Evolutionary conservation across 2,329 filamentous ascomycete species (phyloP).

Genomic region (Colletotrichum scovillei): DNA sequence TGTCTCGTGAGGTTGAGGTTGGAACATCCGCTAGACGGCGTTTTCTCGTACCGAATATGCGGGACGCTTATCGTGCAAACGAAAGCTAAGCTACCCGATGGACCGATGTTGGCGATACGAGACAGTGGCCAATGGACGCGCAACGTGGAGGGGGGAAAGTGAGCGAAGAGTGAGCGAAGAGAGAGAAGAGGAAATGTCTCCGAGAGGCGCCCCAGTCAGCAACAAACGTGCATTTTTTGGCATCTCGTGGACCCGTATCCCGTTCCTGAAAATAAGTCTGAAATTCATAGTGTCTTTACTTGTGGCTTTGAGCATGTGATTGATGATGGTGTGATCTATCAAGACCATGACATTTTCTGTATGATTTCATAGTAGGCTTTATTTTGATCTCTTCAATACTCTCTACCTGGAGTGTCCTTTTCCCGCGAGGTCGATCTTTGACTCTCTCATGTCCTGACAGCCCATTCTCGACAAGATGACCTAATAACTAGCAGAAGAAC

Average conservation of each 20-base stretch:
- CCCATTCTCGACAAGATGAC: no score
- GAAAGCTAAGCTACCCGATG: neutral
- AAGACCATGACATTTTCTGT: neutral
- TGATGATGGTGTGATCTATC: neutral
- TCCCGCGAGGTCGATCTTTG: neutral
- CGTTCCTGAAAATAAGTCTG: neutral
- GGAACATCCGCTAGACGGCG: neutral
- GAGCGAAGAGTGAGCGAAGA: neutral
- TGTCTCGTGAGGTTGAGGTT: neutral
- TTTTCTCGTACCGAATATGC: neutral
- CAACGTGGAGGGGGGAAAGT: neutral
- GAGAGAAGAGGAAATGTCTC: neutral
- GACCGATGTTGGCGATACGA: constrained; percentile 2
- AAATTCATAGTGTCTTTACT: neutral
- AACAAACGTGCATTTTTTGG: neutral
- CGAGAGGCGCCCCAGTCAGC: neutral
- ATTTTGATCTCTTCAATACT: neutral
- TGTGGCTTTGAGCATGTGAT: neutral
- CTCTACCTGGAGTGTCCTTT: neutral
- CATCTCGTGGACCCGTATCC: neutral
- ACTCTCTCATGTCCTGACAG: no score
- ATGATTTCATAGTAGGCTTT: neutral
- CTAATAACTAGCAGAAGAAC: neutral
- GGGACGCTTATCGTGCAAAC: neutral
- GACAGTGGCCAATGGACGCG: neutral